Evolutionary conservation across 176 grass and related monocot genomes (phyloP).

Genomic region (Poa pratensis): DNA sequence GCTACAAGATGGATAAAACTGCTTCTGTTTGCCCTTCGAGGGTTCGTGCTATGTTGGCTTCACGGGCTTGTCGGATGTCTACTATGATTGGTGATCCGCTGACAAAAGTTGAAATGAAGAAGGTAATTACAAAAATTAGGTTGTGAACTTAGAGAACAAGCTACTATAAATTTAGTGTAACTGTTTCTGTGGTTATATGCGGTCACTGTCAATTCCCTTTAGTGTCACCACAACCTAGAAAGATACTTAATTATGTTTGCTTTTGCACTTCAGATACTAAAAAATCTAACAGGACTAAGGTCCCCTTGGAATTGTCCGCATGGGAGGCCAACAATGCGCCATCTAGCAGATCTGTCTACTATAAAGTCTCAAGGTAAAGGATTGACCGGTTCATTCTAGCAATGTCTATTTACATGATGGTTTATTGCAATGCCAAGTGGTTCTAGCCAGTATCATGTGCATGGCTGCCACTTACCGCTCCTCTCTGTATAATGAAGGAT

Average conservation of each 20-base stretch:
- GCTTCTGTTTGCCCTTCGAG: slow-evolving; percentile 92
- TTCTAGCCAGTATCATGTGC: slow-evolving; percentile 12
- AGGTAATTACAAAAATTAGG: slow-evolving; percentile 56
- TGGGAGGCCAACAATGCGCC: slow-evolving; percentile 96
- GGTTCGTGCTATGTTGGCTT: slow-evolving; percentile 95
- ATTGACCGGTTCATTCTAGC: slow-evolving; percentile 4
- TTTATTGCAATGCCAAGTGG: slow-evolving; percentile 21
- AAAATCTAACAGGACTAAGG: slow-evolving; percentile 67
- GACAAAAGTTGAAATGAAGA: slow-evolving; percentile 91
- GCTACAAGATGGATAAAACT: slow-evolving; percentile 79
- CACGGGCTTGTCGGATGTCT: slow-evolving; percentile 88
- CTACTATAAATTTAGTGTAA: neutral
- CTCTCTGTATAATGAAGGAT: neutral
- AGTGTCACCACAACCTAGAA: neutral
- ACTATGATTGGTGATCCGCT: slow-evolving; percentile 90
- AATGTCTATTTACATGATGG: slow-evolving; percentile 21
- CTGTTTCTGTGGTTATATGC: neutral
- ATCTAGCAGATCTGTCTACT: slow-evolving; percentile 73
- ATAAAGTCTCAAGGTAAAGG: slow-evolving; percentile 57
- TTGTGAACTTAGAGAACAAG: neutral
- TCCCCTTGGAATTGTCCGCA: slow-evolving; percentile 96
- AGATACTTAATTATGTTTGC: slow-evolving; percentile 31
- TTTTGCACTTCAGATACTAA: slow-evolving; percentile 73
- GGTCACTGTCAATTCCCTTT: neutral
- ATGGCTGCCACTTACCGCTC: neutral